A percentile compares a stretch with the other conserved stretches of the same genome.
Conservation (phyloP, 345 rosid species). For the Brassica rapa region DNA sequence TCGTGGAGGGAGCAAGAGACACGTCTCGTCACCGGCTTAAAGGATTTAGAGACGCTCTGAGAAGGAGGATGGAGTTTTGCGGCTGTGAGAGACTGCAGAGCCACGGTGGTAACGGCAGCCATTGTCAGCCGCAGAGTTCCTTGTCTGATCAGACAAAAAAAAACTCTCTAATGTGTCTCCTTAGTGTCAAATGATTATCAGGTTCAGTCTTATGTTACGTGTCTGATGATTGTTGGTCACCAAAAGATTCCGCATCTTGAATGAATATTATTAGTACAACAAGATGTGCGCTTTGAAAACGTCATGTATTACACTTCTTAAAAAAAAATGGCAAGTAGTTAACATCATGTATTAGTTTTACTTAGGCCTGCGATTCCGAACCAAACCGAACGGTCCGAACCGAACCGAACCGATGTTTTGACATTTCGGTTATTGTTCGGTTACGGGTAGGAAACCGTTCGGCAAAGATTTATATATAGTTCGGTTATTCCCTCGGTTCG, state of each 20-base stretch:
- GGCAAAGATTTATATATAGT: too few relatives aligned
- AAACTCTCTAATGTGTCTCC: not conserved
- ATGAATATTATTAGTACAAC: not conserved
- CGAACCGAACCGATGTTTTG: too few relatives aligned
- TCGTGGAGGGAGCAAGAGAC: constrained; percentile 67
- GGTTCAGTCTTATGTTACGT: constrained; percentile 10
- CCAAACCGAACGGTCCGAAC: too few relatives aligned
- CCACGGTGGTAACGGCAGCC: constrained; percentile 68
- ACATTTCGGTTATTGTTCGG: too few relatives aligned
- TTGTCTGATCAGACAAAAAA: constrained; percentile 18
- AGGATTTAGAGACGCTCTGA: constrained; percentile 50
- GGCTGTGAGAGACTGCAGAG: constrained; percentile 38
- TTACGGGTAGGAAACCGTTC: too few relatives aligned
- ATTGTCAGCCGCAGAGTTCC: constrained; percentile 34
- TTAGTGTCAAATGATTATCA: not conserved
- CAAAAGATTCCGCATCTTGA: constrained; percentile 15
- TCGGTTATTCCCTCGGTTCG: too few relatives aligned
- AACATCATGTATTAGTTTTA: too few relatives aligned
- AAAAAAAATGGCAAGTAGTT: constrained; percentile 6
- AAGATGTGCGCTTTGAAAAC: not conserved
- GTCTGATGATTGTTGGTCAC: not conserved
- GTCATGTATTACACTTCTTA: not conserved
- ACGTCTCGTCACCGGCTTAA: constrained; percentile 50
- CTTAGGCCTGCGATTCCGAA: too few relatives aligned
- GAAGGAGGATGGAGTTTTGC: constrained; percentile 50